These are phyloP conservation scores for Nissolia schottii DNA, from an alignment of 306 rosid species.

Conservation along the genomic window DNA sequence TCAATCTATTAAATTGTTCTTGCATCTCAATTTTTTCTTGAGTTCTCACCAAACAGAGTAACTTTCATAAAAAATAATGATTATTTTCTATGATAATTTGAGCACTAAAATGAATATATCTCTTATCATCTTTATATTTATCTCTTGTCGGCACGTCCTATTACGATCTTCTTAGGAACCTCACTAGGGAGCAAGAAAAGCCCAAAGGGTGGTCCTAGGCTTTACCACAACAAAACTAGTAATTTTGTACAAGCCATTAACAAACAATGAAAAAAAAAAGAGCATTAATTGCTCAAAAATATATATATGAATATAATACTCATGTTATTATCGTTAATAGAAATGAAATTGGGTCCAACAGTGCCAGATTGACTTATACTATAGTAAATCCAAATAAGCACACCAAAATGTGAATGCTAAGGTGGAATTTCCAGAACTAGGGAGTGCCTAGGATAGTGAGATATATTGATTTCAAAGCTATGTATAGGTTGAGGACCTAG, in stretches of 20 bases:
- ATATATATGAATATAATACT: background rate
- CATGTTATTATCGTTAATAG: background rate
- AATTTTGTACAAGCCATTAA: background rate
- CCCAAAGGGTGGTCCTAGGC: background rate
- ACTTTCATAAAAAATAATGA: no score
- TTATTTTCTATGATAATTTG: no score
- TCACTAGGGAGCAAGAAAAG: background rate
- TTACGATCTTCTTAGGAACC: no score
- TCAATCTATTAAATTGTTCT: background rate
- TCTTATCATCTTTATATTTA: no score
- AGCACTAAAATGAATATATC: no score
- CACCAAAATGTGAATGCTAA: background rate
- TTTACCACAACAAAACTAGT: background rate
- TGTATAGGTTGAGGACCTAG: conserved; percentile 25
- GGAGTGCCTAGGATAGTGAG: conserved; percentile 19
- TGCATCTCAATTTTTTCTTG: no score
- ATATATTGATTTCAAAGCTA: background rate
- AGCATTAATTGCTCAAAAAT: background rate
- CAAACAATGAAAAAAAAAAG: background rate
- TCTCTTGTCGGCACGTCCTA: no score
- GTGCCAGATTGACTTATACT: background rate
- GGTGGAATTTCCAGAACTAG: conserved; percentile 11
- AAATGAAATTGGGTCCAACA: background rate
- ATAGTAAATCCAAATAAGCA: conserved; percentile 17
- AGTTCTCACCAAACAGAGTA: no score